phyloP scores from a whole-genome alignment of 2,329 filamentous ascomycete genomes.

The Cercospora zeae-maydis region DNA sequence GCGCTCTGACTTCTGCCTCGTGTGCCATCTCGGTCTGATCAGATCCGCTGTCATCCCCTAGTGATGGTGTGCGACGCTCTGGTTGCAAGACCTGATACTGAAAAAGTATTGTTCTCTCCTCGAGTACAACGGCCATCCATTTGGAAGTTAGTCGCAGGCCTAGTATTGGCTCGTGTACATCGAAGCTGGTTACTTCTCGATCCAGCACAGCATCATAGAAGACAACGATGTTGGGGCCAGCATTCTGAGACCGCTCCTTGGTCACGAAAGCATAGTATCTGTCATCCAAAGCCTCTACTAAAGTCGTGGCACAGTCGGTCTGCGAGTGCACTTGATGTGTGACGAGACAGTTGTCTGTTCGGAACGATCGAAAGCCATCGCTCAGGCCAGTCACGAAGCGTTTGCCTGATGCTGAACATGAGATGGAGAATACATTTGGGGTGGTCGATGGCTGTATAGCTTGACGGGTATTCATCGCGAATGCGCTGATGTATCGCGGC shows the following conservation, averaged over 20 bases:
- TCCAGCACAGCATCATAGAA: slow-evolving; percentile 88
- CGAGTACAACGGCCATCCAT: slow-evolving; percentile 72
- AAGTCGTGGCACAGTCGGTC: slow-evolving; percentile 27
- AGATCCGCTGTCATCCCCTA: slow-evolving; percentile 12
- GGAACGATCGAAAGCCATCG: slow-evolving; percentile 65
- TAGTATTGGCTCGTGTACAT: slow-evolving; percentile 74
- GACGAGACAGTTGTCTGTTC: slow-evolving; percentile 37
- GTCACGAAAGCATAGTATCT: slow-evolving; percentile 80
- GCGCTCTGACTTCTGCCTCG: slow-evolving; percentile 16
- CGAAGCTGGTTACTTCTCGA: slow-evolving; percentile 70
- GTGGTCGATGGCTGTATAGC: slow-evolving; percentile 74
- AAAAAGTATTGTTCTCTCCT: slow-evolving; percentile 32
- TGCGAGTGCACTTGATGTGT: slow-evolving; percentile 28
- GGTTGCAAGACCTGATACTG: slow-evolving; percentile 29
- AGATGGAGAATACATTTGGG: slow-evolving; percentile 73
- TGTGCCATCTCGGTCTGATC: slow-evolving; percentile 1
- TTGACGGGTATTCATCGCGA: slow-evolving; percentile 79
- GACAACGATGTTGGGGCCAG: slow-evolving; percentile 32
- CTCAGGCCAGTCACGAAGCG: slow-evolving; percentile 86
- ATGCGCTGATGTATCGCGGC: background rate
- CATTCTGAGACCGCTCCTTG: slow-evolving; percentile 58
- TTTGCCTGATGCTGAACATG: slow-evolving; percentile 80
- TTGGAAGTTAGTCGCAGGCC: slow-evolving; percentile 73
- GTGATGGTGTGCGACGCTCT: slow-evolving; percentile 50
- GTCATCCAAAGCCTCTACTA: slow-evolving; percentile 36